Base-by-base conservation (phyloP, 768 basidiomycete species). In the Gloeostereum incarnatum region DNA sequence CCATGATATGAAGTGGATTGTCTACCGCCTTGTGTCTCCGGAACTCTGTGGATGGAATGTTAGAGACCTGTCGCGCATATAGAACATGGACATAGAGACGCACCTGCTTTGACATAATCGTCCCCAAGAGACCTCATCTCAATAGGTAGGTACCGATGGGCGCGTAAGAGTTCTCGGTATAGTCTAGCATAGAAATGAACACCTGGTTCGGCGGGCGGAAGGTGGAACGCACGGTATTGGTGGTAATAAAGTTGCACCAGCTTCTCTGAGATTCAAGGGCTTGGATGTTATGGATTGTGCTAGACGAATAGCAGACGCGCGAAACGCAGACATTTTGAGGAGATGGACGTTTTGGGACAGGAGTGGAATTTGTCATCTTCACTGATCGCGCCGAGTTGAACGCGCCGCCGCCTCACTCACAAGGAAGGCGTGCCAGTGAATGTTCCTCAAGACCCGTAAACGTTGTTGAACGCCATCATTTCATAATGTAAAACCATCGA, bases 1-100 rank as follows among this genome's bases (percentile, higher is more conserved):
- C 92, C 55, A 98, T 94, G 44, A 97, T 78, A 55, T 97, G 79
- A 6, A 81, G 68, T 2, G 91, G 87, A 59, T 98, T 97, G 16
- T 80, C 80, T 8, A 80, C 75, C 17, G 73, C 64, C 48, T 65
- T 76, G 46, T 96, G 93, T 32, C 84, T 66, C 5, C 85, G 78
- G 58, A 96, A 98, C 59, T 99, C 94, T 89, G 43, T 16, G n/a
- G 16, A 23, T 1, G 25, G 39, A 11, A 38, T 27, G 47, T 36
- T 36, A 38, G 23, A 31, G 42, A 42, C n/a, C 11, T 20, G 6
- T 31, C 23, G 24, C 35, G 16, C 9, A 3, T 31, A 18, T 23
- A 10, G 2, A 20, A 17, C 9, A 6, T 13, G 14, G n/a, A 9
- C 5, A 22, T 26, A 32, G 13, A 31, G 22, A 46, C 61, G 13